A percentile compares a stretch with the other conserved stretches of the same genome.
Conservation (phyloP, 1,284 basidiomycete species). For the Neonothopanus nambi region DNA sequence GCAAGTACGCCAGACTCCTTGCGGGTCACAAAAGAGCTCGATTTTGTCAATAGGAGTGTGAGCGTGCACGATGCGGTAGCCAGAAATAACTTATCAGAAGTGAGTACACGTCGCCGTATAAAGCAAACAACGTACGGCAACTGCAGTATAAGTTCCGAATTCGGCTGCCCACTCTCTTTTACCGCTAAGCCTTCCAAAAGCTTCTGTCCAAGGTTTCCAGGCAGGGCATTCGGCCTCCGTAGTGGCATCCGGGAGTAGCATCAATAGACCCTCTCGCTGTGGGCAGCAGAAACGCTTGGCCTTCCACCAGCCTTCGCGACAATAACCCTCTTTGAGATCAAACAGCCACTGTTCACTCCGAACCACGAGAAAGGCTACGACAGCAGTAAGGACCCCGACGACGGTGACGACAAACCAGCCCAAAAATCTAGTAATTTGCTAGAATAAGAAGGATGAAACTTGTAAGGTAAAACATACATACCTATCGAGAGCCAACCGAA, state of each 20-base stretch:
- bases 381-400: constrained; percentile 11
- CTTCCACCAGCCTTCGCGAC: constrained; percentile 67
- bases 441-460: neutral
- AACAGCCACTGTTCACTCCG: constrained; percentile 91
- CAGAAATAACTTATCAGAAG: constrained; percentile 56
- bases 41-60: constrained; percentile 87
- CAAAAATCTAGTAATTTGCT: neutral
- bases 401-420: constrained; percentile 13
- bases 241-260: constrained; percentile 21
- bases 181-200: constrained; percentile 28
- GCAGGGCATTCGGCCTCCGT: constrained; percentile 54
- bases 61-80: constrained; percentile 75
- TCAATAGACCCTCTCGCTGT: constrained; percentile 26
- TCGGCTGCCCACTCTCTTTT: constrained; percentile 51
- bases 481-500: constrained; percentile 78
- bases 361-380: constrained; percentile 87
- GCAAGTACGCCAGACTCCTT: constrained; percentile 81
- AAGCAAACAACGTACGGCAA: constrained; percentile 64
- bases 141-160: constrained; percentile 71
- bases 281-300: constrained; percentile 86
- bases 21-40: constrained; percentile 82
- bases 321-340: constrained; percentile 92
- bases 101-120: constrained; percentile 9
- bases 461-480: constrained; percentile 60
- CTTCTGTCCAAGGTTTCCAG: constrained; percentile 78